Evolutionary conservation across 306 rosid species (phyloP).

Genomic region (Cucurbita maxima): DNA sequence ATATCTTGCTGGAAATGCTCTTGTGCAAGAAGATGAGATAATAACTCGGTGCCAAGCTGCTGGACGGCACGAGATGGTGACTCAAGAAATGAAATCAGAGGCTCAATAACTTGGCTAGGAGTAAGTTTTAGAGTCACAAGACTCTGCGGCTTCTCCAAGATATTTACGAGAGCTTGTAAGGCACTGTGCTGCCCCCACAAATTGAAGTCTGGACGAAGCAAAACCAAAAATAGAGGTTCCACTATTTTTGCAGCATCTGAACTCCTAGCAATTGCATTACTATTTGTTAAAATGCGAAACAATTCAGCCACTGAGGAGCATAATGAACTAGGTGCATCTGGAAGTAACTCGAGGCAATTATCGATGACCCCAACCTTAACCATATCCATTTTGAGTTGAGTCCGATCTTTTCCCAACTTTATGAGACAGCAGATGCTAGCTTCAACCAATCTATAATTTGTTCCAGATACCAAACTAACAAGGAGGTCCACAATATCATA

Average conservation of each 20-base stretch:
- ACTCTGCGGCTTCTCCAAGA: slow-evolving; percentile 95
- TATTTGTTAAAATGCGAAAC: slow-evolving; percentile 85
- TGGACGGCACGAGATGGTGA: slow-evolving; percentile 92
- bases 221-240: slow-evolving; percentile 88
- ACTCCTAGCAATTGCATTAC: slow-evolving; percentile 84
- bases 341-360: slow-evolving; percentile 65
- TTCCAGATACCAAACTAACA: slow-evolving; percentile 70
- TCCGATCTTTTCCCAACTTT: slow-evolving; percentile 86
- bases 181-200: slow-evolving; percentile 99
- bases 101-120: slow-evolving; percentile 91
- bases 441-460: slow-evolving; percentile 60
- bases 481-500: slow-evolving; percentile 64
- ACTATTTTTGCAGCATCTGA: slow-evolving; percentile 74
- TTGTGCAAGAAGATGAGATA: slow-evolving; percentile 91
- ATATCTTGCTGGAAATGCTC: slow-evolving; percentile 97
- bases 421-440: slow-evolving; percentile 65
- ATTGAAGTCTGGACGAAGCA: slow-evolving; percentile 66
- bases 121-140: slow-evolving; percentile 79
- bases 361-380: slow-evolving; percentile 67
- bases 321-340: slow-evolving; percentile 65
- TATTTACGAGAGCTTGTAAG: slow-evolving; percentile 93
- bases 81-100: slow-evolving; percentile 78
- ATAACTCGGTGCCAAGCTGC: slow-evolving; percentile 94
- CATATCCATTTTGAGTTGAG: slow-evolving; percentile 68
- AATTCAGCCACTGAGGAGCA: slow-evolving; percentile 90